Conservation (phyloP, 495 filamentous ascomycete species). For the Hypoxylon trugodes region DNA sequence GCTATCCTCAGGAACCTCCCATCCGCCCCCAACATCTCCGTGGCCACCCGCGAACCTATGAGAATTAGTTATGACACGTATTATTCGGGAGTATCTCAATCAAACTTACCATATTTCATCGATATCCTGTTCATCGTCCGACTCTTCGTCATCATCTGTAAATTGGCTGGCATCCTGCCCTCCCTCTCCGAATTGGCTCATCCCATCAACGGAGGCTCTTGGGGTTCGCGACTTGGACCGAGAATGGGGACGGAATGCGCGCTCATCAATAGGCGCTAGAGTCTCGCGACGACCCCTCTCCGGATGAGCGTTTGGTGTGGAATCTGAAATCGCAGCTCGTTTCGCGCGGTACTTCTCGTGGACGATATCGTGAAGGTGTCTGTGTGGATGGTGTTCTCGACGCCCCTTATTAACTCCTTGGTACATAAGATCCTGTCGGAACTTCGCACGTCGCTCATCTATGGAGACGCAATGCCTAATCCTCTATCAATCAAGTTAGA, state of each 20-base stretch:
- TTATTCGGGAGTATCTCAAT: neutral
- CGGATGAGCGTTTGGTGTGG: neutral
- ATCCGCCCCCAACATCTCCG: constrained; percentile 85
- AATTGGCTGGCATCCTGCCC: constrained; percentile 11
- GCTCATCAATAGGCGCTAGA: constrained; percentile 33
- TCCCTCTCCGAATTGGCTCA: constrained; percentile 5
- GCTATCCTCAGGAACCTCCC: constrained; percentile 68
- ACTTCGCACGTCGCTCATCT: constrained; percentile 78
- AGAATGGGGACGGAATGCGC: constrained; percentile 40
- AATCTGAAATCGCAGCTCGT: neutral
- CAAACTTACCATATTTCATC: constrained; percentile 72
- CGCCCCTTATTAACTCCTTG: constrained; percentile 53
- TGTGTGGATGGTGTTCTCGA: constrained; percentile 48
- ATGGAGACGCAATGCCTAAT: constrained; percentile 80
- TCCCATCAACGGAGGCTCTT: constrained; percentile 23
- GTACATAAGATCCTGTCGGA: constrained; percentile 76
- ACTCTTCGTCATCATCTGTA: constrained; percentile 54
- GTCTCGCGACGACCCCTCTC: constrained; percentile 38
- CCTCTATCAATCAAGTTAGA: constrained; percentile 58
- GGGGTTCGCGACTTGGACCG: constrained; percentile 39
- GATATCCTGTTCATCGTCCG: constrained; percentile 76
- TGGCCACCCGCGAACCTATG: constrained; percentile 76
- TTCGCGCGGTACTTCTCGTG: constrained; percentile 51
- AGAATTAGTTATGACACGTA: constrained; percentile 4
- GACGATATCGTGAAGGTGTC: constrained; percentile 49